Conservation (phyloP, 2,329 filamentous ascomycete species). For the Emmonsia crescens region DNA sequence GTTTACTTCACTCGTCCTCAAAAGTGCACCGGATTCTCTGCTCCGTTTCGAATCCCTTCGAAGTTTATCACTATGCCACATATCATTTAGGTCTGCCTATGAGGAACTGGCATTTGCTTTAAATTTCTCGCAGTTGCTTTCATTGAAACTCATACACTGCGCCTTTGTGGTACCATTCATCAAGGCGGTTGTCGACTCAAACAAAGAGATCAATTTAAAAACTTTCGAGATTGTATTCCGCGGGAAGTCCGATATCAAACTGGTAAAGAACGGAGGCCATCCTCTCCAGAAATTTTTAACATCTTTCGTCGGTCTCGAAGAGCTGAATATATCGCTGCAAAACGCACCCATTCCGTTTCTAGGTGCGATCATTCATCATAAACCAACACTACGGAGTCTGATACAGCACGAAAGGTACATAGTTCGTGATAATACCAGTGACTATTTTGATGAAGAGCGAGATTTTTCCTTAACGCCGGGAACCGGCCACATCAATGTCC, state of each 20-base stretch:
- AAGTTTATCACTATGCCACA: not conserved
- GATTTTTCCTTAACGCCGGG: not conserved
- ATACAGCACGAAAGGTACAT: not conserved
- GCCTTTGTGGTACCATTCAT: not conserved
- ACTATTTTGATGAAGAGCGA: not conserved
- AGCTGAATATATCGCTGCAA: not conserved
- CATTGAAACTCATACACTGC: not conserved
- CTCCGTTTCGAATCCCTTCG: not conserved
- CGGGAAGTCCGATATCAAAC: not conserved
- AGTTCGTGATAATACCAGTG: not conserved
- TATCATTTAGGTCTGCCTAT: not conserved
- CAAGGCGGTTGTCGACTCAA: not conserved
- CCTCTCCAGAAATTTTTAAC: not conserved
- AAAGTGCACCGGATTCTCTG: not conserved
- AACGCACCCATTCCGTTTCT: not conserved
- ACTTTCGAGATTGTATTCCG: not conserved
- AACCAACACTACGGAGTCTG: not conserved
- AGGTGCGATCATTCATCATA: not conserved
- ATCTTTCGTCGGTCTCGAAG: not conserved
- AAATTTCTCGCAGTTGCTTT: not conserved
- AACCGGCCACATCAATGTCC: not conserved
- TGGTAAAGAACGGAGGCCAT: not conserved
- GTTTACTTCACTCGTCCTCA: not conserved
- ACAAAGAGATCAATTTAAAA: not conserved
- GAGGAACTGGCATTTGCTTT: not conserved